Evolutionary conservation across 768 basidiomycete species (phyloP).

Genomic region (Boletus fagicola): DNA sequence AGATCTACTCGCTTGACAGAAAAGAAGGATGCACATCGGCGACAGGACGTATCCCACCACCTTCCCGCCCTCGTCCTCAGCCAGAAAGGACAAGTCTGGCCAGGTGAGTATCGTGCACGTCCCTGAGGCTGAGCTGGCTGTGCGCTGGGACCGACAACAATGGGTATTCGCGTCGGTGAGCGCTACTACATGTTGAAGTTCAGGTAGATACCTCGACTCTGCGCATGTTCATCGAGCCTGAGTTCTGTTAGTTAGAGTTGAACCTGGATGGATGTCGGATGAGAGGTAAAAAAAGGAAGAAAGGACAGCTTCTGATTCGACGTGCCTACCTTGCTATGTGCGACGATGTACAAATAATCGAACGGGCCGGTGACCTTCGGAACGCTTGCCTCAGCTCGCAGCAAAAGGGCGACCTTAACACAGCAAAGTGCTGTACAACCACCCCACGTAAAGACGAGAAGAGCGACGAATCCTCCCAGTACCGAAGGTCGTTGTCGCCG

Average conservation of each 20-base stretch:
- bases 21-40: constrained; percentile 44
- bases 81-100: constrained; percentile 55
- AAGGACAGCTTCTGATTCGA: neutral
- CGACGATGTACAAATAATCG: neutral
- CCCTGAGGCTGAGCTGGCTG: constrained; percentile 44
- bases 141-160: neutral
- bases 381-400: neutral
- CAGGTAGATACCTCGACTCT: constrained; percentile 25
- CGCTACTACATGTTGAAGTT: neutral
- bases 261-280: neutral
- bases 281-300: neutral
- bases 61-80: constrained; percentile 46
- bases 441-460: no score
- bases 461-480: constrained; percentile 26
- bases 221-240: constrained; percentile 33
- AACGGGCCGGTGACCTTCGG: neutral
- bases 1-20: neutral
- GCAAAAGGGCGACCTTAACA: neutral
- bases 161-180: neutral
- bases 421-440: neutral
- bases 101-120: constrained; percentile 46
- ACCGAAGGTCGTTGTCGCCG: constrained; percentile 23
- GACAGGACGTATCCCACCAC: constrained; percentile 58
- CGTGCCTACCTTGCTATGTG: neutral
- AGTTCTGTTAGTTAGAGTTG: neutral